Conservation (phyloP, 140 eudicot species). For the Erigeron philadelphicus region DNA sequence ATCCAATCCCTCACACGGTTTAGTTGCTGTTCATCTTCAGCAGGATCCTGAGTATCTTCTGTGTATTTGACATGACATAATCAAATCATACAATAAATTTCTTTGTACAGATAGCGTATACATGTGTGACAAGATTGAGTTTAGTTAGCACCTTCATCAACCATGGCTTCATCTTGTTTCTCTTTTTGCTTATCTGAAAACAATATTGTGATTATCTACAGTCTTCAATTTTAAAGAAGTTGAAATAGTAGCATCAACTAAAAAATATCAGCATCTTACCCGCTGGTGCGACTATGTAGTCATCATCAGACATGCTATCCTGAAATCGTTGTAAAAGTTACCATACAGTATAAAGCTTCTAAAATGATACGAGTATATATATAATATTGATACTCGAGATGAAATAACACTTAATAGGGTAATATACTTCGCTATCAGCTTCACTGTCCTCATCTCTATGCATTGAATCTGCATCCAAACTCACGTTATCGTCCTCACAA, state of each 20-base stretch:
- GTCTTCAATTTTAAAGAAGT: conserved; percentile 16
- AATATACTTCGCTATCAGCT: conserved; percentile 74
- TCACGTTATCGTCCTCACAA: conserved; percentile 75
- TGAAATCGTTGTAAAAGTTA: conserved; percentile 27
- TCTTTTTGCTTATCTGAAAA: conserved; percentile 49
- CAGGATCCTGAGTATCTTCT: conserved; percentile 92
- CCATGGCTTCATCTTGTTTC: conserved; percentile 45
- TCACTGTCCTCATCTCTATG: conserved; percentile 57
- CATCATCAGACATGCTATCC: conserved; percentile 63
- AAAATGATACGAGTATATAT: not conserved
- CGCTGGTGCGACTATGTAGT: conserved; percentile 66
- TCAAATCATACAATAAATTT: not conserved
- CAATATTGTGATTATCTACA: conserved; percentile 4
- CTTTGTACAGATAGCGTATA: not conserved
- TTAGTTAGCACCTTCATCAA: conserved; percentile 52
- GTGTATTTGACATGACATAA: conserved; percentile 23
- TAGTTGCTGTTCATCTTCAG: conserved; percentile 78
- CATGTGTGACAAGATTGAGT: conserved; percentile 10
- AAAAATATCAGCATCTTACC: conserved; percentile 44
- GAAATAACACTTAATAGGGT: not conserved
- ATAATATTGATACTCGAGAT: not conserved
- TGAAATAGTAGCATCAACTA: conserved; percentile 1
- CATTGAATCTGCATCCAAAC: conserved; percentile 74
- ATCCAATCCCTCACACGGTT: conserved; percentile 85
- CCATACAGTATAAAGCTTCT: conserved; percentile 18